Evolutionary conservation across 1,284 basidiomycete species (phyloP).

Genomic region (Tilletia indica): DNA sequence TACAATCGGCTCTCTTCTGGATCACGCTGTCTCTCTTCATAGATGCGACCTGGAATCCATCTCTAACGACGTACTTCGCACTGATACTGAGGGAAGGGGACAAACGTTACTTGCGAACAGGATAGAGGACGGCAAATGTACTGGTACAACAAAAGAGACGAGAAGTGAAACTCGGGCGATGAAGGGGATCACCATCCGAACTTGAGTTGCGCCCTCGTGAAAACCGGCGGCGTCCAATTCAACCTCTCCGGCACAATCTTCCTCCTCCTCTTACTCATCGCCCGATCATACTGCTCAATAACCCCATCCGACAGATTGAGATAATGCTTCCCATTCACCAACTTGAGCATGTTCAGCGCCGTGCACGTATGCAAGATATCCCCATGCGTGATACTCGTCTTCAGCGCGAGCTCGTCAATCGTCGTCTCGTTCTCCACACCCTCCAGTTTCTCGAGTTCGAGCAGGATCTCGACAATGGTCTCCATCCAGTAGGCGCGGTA

Average conservation of each 20-base stretch:
- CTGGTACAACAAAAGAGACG: not conserved
- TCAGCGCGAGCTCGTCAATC: constrained; percentile 95
- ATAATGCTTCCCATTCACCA: constrained; percentile 91
- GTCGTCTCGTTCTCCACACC: constrained; percentile 64
- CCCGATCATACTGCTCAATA: constrained; percentile 84
- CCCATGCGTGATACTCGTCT: constrained; percentile 90
- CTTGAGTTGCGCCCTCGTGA: constrained; percentile 51
- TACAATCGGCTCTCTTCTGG: too few relatives aligned
- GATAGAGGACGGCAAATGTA: too few relatives aligned
- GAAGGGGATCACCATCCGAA: constrained; percentile 42
- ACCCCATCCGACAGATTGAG: constrained; percentile 88
- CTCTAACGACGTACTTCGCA: too few relatives aligned
- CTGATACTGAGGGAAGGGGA: too few relatives aligned
- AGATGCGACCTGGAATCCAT: too few relatives aligned
- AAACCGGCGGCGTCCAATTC: constrained; percentile 75
- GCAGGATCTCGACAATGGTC: constrained; percentile 85
- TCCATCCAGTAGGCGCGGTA: constrained; percentile 98
- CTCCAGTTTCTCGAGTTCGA: constrained; percentile 61
- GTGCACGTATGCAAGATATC: constrained; percentile 99
- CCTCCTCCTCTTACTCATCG: constrained; percentile 73
- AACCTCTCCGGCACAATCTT: constrained; percentile 78
- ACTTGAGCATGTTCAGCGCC: constrained; percentile 90
- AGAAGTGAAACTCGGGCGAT: not conserved
- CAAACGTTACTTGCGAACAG: too few relatives aligned
- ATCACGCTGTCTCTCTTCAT: too few relatives aligned